These are phyloP conservation scores for Dioszegia hungarica DNA, from an alignment of 768 basidiomycete genomes.

Conservation along the genomic window DNA sequence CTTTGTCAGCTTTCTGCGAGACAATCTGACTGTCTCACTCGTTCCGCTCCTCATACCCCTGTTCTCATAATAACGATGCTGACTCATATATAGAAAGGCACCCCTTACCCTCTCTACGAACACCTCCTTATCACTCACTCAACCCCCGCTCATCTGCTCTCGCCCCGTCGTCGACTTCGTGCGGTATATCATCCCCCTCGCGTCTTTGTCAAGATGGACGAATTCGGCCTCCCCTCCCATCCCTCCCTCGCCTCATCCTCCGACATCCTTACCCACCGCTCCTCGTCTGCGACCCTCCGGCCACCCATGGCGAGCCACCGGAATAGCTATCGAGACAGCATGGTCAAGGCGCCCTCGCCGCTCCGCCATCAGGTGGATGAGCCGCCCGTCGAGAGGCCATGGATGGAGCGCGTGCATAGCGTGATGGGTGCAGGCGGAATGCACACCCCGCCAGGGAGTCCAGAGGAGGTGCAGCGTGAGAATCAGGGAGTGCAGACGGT, in stretches of 20 bases:
- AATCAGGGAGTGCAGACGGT: background rate
- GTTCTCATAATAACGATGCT: too few species aligned
- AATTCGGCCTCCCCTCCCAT: background rate
- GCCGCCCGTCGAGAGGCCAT: slow-evolving; percentile 9
- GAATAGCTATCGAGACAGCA: slow-evolving; percentile 20
- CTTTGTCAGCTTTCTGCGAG: too few species aligned
- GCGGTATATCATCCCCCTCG: background rate
- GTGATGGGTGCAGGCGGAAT: too few species aligned
- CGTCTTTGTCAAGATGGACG: background rate
- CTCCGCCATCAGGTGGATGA: slow-evolving; percentile 43
- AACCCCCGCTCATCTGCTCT: slow-evolving; percentile 20
- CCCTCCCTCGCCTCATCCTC: background rate
- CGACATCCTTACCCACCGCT: background rate
- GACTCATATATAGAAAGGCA: background rate
- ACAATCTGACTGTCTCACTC: too few species aligned
- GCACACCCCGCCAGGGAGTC: background rate
- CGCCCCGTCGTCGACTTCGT: background rate
- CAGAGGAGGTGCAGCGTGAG: background rate
- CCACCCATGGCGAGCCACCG: background rate
- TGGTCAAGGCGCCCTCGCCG: slow-evolving; percentile 39
- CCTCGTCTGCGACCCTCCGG: background rate
- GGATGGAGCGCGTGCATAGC: background rate
- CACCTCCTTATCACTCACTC: slow-evolving; percentile 43
- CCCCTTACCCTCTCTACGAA: slow-evolving; percentile 34
- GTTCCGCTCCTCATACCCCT: too few species aligned